These are phyloP conservation scores for Ogataea pilisensis DNA, from an alignment of 805 yeast genomes.

Conservation along the genomic window DNA sequence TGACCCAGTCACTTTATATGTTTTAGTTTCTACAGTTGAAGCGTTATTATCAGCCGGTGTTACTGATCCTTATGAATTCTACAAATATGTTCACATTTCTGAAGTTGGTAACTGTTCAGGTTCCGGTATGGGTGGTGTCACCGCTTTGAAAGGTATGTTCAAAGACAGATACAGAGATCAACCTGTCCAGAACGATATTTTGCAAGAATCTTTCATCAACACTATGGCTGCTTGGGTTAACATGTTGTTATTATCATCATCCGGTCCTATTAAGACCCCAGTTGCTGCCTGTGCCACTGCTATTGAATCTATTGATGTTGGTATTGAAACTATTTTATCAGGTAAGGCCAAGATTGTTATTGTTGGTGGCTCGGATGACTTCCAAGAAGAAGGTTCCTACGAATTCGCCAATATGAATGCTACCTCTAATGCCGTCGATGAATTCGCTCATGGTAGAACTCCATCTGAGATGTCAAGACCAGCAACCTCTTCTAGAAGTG, in stretches of 20 bases:
- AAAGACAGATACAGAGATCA: slow-evolving; percentile 87
- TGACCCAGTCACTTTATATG: slow-evolving; percentile 91
- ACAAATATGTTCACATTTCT: slow-evolving; percentile 95
- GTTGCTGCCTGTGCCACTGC: slow-evolving; percentile 99
- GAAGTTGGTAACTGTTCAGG: slow-evolving; percentile 99
- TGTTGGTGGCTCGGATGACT: slow-evolving; percentile 99
- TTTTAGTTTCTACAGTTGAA: slow-evolving; percentile 90
- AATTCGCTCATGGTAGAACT: slow-evolving; percentile 92
- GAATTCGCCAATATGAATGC: slow-evolving; percentile 99
- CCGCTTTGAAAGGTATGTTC: slow-evolving; percentile 97
- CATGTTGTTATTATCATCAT: slow-evolving; percentile 92
- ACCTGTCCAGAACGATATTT: slow-evolving; percentile 95
- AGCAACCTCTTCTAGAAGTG: slow-evolving; percentile 90
- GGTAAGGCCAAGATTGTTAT: slow-evolving; percentile 95
- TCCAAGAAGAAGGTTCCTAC: slow-evolving; percentile 98
- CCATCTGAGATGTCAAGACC: slow-evolving; percentile 99
- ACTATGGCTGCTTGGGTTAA: slow-evolving; percentile 99
- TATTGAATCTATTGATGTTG: slow-evolving; percentile 93
- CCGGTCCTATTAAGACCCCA: slow-evolving; percentile 99
- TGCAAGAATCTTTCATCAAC: slow-evolving; percentile 97
- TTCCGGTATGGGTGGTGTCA: slow-evolving; percentile 99
- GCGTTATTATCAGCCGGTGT: slow-evolving; percentile 92
- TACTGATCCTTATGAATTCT: slow-evolving; percentile 98
- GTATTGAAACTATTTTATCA: slow-evolving; percentile 86
- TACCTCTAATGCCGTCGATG: slow-evolving; percentile 84